A percentile compares a stretch with the other conserved stretches of the same genome.
Evolutionary conservation across 768 basidiomycete species (phyloP).

Genomic region (Boletus vermiculosoides): DNA sequence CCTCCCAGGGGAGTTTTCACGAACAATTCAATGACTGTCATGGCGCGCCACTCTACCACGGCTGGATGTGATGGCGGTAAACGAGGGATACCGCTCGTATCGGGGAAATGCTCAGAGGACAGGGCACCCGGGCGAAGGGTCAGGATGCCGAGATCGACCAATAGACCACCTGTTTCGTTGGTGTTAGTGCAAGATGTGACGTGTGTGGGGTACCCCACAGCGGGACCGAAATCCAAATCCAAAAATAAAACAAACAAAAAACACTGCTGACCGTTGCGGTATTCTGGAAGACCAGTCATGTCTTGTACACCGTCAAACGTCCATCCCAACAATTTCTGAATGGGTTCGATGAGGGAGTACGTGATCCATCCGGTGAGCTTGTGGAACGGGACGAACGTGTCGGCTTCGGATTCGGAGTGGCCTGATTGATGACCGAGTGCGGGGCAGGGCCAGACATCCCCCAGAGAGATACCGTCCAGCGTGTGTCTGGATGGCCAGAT

Average conservation of each 20-base stretch:
- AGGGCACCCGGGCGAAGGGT: constrained; percentile 59
- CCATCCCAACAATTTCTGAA: constrained; percentile 79
- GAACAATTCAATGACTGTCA: constrained; percentile 84
- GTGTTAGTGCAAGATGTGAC: background rate
- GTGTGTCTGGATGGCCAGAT: constrained; percentile 85
- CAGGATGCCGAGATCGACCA: constrained; percentile 82
- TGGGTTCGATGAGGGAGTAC: constrained; percentile 82
- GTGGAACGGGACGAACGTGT: constrained; percentile 88
- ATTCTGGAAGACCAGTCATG: constrained; percentile 93
- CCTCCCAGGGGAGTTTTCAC: no score
- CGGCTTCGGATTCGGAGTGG: constrained; percentile 39
- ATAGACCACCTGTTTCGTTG: constrained; percentile 71
- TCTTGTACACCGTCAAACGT: constrained; percentile 76
- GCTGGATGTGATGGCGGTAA: constrained; percentile 80
- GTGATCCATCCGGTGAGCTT: constrained; percentile 95
- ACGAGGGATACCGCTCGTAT: constrained; percentile 47
- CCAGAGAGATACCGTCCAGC: constrained; percentile 69
- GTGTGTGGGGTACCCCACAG: no score
- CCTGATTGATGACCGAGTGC: constrained; percentile 35
- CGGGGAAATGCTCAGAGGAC: constrained; percentile 44
- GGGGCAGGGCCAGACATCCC: constrained; percentile 92
- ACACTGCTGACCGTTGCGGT: constrained; percentile 76
- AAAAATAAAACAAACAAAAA: background rate
- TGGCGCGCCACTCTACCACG: constrained; percentile 93
- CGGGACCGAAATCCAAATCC: background rate